These are phyloP conservation scores for Tremellales sp. DNA, from an alignment of 1,284 basidiomycete genomes.

Conservation along the genomic window DNA sequence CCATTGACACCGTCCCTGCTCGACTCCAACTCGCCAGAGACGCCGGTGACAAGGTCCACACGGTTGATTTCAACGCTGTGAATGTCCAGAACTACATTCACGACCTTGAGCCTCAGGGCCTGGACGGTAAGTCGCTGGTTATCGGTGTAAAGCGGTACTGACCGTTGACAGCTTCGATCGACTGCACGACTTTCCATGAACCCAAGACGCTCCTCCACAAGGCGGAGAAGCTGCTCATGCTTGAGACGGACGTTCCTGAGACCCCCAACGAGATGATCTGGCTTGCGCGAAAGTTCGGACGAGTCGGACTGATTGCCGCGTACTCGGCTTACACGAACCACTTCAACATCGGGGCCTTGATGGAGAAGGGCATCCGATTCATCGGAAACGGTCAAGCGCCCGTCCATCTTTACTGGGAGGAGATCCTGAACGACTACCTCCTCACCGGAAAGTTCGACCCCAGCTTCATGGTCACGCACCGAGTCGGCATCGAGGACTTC, in stretches of 20 bases:
- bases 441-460: conserved; percentile 66
- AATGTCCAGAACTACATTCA: conserved; percentile 61
- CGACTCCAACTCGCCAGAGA: conserved; percentile 62
- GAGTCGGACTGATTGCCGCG: conserved; percentile 60
- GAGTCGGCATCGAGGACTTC: conserved; percentile 61
- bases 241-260: conserved; percentile 72
- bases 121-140: conserved; percentile 55
- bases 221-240: conserved; percentile 63
- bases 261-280: conserved; percentile 57
- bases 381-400: conserved; percentile 69
- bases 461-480: conserved; percentile 59
- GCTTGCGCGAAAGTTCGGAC: conserved; percentile 62
- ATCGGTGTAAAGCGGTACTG: background rate
- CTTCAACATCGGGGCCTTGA: conserved; percentile 63
- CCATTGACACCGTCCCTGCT: conserved; percentile 62
- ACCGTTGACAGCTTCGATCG: conserved; percentile 52
- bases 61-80: conserved; percentile 61
- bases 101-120: conserved; percentile 60
- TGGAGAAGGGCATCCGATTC: conserved; percentile 67
- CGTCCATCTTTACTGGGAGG: conserved; percentile 69
- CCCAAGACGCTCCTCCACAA: conserved; percentile 63
- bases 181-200: conserved; percentile 61
- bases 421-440: conserved; percentile 59
- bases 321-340: conserved; percentile 61
- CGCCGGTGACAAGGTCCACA: conserved; percentile 55